A percentile compares a stretch with the other conserved stretches of the same genome.
Conservation (phyloP, 257 asterid genomes). For the Salvia hispanica region DNA sequence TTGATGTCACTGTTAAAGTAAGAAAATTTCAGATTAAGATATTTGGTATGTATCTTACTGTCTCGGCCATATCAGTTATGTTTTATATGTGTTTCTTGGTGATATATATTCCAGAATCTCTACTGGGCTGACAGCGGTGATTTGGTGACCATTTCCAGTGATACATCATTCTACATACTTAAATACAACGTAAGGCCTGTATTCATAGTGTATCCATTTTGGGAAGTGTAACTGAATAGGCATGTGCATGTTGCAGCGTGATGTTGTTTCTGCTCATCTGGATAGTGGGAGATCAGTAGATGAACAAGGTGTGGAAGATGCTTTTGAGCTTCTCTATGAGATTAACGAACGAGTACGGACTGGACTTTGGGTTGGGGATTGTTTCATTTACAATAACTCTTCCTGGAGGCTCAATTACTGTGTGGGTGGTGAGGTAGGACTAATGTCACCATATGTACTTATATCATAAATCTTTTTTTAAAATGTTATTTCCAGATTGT, state of each 20-base stretch:
- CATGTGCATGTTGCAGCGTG: constrained; percentile 67
- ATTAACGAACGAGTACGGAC: constrained; percentile 95
- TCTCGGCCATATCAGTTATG: constrained; percentile 10
- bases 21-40: constrained; percentile 37
- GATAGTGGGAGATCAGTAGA: constrained; percentile 89
- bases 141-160: constrained; percentile 83
- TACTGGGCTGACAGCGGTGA: constrained; percentile 97
- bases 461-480: not conserved
- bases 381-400: constrained; percentile 92
- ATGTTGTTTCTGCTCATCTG: constrained; percentile 87
- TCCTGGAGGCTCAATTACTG: constrained; percentile 98
- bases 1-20: constrained; percentile 94
- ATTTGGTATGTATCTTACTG: constrained; percentile 25
- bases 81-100: constrained; percentile 31
- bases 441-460: constrained; percentile 18
- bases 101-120: constrained; percentile 63
- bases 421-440: constrained; percentile 93
- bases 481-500: constrained; percentile 21
- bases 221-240: constrained; percentile 22
- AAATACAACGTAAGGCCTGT: constrained; percentile 61
- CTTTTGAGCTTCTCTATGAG: constrained; percentile 94
- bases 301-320: constrained; percentile 98
- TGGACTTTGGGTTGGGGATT: constrained; percentile 99
- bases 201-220: constrained; percentile 15
- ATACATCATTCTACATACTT: constrained; percentile 76